These are phyloP conservation scores for Funneliformis caledonium DNA, from an alignment of 371 early-diverging fungal genomes.

Conservation along the genomic window DNA sequence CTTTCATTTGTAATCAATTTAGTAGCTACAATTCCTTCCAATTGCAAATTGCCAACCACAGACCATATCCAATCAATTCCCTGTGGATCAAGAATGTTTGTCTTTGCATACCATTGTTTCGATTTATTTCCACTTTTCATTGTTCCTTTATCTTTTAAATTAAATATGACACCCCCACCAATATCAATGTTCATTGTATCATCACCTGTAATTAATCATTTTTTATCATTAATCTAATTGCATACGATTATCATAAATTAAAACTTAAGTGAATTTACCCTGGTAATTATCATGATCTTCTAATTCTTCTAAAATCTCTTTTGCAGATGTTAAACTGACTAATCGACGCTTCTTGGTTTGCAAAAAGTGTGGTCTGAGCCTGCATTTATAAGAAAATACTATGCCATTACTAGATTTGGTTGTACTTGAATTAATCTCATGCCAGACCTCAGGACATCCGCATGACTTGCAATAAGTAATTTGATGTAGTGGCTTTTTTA, in stretches of 20 bases:
- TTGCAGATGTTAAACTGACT: slow-evolving; percentile 29
- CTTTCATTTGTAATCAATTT: background rate
- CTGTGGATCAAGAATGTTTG: slow-evolving; percentile 7
- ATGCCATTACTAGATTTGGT: background rate
- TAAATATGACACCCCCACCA: background rate
- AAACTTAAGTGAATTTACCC: background rate
- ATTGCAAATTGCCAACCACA: slow-evolving; percentile 32
- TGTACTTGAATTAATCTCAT: slow-evolving; percentile 10
- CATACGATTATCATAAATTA: background rate
- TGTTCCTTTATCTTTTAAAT: background rate
- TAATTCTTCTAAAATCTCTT: slow-evolving; percentile 27
- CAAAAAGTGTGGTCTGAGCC: slow-evolving; percentile 14
- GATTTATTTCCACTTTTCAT: background rate
- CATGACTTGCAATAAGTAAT: slow-evolving; percentile 33
- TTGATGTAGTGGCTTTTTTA: background rate
- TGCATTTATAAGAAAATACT: slow-evolving; percentile 28
- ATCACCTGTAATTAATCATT: slow-evolving; percentile 13
- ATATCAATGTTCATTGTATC: slow-evolving; percentile 35
- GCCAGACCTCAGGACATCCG: slow-evolving; percentile 37
- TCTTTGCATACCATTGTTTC: background rate
- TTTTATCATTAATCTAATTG: background rate
- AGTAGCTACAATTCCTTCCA: slow-evolving; percentile 26
- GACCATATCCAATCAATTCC: slow-evolving; percentile 42
- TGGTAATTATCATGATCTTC: background rate
- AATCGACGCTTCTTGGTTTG: slow-evolving; percentile 22